Evolutionary conservation across 257 asterid genomes (phyloP), one percentile per base, ranked within the genome.

Genomic region (Solanum chmielewskii): DNA sequence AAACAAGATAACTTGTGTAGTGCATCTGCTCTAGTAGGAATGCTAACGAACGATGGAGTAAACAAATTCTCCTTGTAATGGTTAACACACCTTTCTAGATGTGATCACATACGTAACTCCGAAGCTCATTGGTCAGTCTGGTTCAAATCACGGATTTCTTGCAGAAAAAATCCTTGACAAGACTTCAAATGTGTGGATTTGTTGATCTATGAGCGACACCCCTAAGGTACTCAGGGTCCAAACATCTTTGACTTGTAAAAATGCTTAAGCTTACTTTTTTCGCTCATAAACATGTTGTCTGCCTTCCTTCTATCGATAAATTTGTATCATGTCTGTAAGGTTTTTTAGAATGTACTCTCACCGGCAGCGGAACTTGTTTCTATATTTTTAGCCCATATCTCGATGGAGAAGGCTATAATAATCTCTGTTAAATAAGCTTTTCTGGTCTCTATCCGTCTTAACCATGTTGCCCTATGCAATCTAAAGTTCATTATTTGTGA

Each of bases 11-110:
- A 69, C 44, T 87, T 83, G 81, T 89, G 90, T n/a, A 89, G 88
- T 82, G 86, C 91, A 70, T 59, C 14, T 68, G 88, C 88, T 87
- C 86, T 92, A 85, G 89, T 93, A 59, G 85, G 89, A 87, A 73
- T 68, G 75, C 87, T 95, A 78, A 62, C 87, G 60, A 75, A 52
- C 83, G 71, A 70, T 20, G 86, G 85, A 84, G 33, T 71, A 87
- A 83, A 23, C 29, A 62, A 66, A 73, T 60, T 75, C 62, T 42
- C 14, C 33, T 37, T 56, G 62, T 81, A 49, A 29, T 29, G 44
- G 85, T 31, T 27, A 15, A 45, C 85, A 27, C 20, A 47, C 29
- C 68, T 80, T 80, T 80, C 29, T 47, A 80, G 3, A 80, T 78
- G 66, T 78, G 64, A 66, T 27, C 41, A 45, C 41, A 45, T 80